A percentile compares a stretch with the other conserved stretches of the same genome.
Conservation (phyloP, 768 basidiomycete species). For the Clitopilus passeckerianus region DNA sequence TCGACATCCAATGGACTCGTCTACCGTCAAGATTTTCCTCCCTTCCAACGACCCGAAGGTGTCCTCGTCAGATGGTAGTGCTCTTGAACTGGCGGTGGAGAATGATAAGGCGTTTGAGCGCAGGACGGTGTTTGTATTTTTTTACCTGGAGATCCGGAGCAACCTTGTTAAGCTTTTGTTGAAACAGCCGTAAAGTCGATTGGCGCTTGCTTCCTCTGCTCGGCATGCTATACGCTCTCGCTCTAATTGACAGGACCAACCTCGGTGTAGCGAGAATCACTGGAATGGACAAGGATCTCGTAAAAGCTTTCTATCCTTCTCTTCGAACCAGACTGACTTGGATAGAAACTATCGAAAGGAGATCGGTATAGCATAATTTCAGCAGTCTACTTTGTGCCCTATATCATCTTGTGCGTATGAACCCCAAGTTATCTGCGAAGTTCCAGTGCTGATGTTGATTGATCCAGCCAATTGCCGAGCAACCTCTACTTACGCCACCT, state of each 20-base stretch:
- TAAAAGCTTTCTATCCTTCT: neutral
- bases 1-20: neutral
- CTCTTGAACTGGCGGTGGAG: neutral
- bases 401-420: constrained; percentile 35
- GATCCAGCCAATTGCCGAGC: constrained; percentile 36
- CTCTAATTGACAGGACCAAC: constrained; percentile 35
- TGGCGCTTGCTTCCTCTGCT: constrained; percentile 33
- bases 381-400: constrained; percentile 42
- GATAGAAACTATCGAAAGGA: constrained; percentile 31
- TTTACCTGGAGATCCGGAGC: neutral
- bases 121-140: neutral
- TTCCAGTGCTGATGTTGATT: neutral
- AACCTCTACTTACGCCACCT: constrained; percentile 37
- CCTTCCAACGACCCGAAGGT: neutral
- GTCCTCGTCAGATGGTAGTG: neutral
- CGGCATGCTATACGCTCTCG: constrained; percentile 31
- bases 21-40: neutral
- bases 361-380: constrained; percentile 41
- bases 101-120: constrained; percentile 1
- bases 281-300: constrained; percentile 36
- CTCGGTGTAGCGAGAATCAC: constrained; percentile 35
- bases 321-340: neutral
- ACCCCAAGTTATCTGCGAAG: neutral
- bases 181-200: constrained; percentile 31
- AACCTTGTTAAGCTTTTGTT: neutral